A percentile compares a stretch with the other conserved stretches of the same genome.
These are phyloP conservation scores for Entrophospora sp. DNA, from an alignment of 192 early-diverging fungal genomes.

Conservation along the genomic window DNA sequence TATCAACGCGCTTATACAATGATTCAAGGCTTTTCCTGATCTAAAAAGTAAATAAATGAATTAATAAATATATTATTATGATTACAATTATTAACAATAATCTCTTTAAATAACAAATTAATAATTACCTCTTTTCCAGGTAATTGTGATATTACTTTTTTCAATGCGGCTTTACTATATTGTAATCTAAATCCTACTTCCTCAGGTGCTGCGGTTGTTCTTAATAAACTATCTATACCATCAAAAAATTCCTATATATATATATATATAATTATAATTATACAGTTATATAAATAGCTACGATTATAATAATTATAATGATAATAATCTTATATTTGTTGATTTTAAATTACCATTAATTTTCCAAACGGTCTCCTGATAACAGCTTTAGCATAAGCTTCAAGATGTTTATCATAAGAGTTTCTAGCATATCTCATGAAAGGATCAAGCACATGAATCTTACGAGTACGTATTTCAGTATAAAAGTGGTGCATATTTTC, in stretches of 20 bases:
- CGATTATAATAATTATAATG: not conserved
- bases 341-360: conserved; percentile 72
- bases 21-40: conserved; percentile 71
- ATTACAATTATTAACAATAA: not conserved
- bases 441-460: conserved; percentile 61
- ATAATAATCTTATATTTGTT: not conserved
- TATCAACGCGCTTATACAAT: conserved; percentile 87
- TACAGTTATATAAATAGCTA: not conserved
- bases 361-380: conserved; percentile 81
- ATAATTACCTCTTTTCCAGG: conserved; percentile 69
- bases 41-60: conserved; percentile 24
- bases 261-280: not conserved
- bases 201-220: conserved; percentile 60
- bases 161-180: conserved; percentile 74
- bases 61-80: not conserved
- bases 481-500: conserved; percentile 97
- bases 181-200: conserved; percentile 76
- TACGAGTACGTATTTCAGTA: conserved; percentile 64
- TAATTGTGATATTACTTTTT: conserved; percentile 77
- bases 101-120: conserved; percentile 8
- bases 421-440: conserved; percentile 79
- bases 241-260: conserved; percentile 87
- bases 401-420: conserved; percentile 70
- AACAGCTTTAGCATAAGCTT: conserved; percentile 81
- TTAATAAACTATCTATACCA: conserved; percentile 80